Conservation (phyloP, 768 basidiomycete species). For the Pleurotus cornucopiae region DNA sequence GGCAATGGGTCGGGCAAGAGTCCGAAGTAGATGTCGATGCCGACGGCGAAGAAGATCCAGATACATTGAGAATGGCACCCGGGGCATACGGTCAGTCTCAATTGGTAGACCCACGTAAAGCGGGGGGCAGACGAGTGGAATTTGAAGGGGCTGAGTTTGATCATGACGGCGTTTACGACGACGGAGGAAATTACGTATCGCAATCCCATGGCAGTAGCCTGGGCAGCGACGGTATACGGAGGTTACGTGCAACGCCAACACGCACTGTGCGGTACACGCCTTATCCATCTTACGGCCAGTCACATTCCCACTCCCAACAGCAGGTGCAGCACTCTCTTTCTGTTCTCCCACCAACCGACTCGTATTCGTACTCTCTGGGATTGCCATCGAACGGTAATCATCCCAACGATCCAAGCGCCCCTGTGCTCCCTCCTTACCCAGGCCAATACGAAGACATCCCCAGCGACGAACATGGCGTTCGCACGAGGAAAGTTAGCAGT, state of each 20-base stretch:
- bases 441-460: background rate
- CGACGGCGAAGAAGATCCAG: constrained; percentile 23
- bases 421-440: background rate
- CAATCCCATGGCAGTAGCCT: background rate
- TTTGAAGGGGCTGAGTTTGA: constrained; percentile 1
- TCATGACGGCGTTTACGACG: constrained; percentile 6
- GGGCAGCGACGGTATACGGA: background rate
- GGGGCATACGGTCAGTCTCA: too few relatives aligned
- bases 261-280: constrained; percentile 6
- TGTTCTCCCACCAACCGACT: background rate
- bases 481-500: constrained; percentile 10
- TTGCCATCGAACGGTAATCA: background rate
- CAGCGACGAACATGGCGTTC: background rate
- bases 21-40: constrained; percentile 26
- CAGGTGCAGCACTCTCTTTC: background rate
- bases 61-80: background rate
- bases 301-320: constrained; percentile 2
- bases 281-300: constrained; percentile 2
- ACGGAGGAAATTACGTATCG: constrained; percentile 4
- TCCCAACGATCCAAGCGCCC: background rate
- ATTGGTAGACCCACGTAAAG: background rate
- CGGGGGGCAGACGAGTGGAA: background rate
- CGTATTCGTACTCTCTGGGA: background rate
- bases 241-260: constrained; percentile 2
- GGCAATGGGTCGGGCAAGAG: constrained; percentile 1